These are phyloP conservation scores for Fraxinus anomala DNA, from an alignment of 257 asterid genomes.

Conservation along the genomic window DNA sequence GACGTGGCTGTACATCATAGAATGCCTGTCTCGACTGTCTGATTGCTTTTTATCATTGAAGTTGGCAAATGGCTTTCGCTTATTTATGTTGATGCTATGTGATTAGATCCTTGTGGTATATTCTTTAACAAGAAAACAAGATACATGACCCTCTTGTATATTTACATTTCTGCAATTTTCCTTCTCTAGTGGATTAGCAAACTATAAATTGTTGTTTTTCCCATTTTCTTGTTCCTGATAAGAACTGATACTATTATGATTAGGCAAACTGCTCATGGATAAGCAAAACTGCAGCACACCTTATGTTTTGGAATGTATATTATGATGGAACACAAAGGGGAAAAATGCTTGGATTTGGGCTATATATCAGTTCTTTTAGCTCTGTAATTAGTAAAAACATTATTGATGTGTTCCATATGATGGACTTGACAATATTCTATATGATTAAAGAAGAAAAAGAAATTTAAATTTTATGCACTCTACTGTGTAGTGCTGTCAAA, in stretches of 20 bases:
- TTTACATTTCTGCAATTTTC: background rate
- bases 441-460: background rate
- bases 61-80: background rate
- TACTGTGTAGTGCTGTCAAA: background rate
- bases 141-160: background rate
- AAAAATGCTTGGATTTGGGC: background rate
- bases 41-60: background rate
- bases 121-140: background rate
- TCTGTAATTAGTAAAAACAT: background rate
- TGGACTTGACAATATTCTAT: background rate
- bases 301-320: too few relatives aligned
- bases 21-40: background rate
- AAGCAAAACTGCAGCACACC: background rate
- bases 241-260: background rate
- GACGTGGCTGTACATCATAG: background rate
- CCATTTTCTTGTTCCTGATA: background rate
- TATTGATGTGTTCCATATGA: background rate
- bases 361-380: background rate
- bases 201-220: background rate
- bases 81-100: background rate
- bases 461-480: background rate
- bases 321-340: background rate
- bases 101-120: background rate
- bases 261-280: background rate
- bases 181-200: background rate